phyloP scores from a whole-genome alignment of 2,329 filamentous ascomycete genomes.

The Hypoxylon sp. region DNA sequence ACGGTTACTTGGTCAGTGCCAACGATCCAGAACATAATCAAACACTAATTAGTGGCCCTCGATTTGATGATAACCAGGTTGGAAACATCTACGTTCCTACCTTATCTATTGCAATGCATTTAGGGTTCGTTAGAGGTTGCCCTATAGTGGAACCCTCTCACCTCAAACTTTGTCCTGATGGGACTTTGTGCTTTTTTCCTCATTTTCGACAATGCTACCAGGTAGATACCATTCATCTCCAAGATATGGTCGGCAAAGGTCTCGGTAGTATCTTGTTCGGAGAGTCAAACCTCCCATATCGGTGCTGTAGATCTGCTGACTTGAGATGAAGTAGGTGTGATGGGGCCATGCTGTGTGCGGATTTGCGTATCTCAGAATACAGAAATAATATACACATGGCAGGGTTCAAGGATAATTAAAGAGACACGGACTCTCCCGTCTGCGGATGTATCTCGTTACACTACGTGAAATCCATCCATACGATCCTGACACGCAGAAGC shows the following conservation, averaged over 20 bases:
- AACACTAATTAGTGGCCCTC: neutral
- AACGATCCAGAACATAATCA: neutral
- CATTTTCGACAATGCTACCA: neutral
- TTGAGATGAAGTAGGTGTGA: constrained; percentile 27
- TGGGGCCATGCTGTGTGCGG: constrained; percentile 26
- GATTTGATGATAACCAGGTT: neutral
- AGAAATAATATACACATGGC: constrained; percentile 24
- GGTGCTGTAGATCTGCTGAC: neutral
- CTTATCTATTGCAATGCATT: neutral
- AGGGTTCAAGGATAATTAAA: constrained; percentile 42
- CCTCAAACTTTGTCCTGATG: neutral
- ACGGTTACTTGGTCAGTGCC: neutral
- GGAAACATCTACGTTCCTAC: neutral
- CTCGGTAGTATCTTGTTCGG: neutral
- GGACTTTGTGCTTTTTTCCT: neutral
- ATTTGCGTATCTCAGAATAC: constrained; percentile 20
- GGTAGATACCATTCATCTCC: neutral
- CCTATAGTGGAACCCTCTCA: neutral
- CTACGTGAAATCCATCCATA: constrained; percentile 26
- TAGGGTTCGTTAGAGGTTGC: neutral
- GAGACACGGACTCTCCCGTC: constrained; percentile 28
- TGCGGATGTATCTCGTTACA: constrained; percentile 38
- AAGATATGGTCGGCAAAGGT: neutral
- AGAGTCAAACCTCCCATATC: neutral
- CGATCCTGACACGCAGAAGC: constrained; percentile 26